Evolutionary conservation across 2,329 filamentous ascomycete genomes (phyloP).

Genomic region (Clarireedia homoeocarpa): DNA sequence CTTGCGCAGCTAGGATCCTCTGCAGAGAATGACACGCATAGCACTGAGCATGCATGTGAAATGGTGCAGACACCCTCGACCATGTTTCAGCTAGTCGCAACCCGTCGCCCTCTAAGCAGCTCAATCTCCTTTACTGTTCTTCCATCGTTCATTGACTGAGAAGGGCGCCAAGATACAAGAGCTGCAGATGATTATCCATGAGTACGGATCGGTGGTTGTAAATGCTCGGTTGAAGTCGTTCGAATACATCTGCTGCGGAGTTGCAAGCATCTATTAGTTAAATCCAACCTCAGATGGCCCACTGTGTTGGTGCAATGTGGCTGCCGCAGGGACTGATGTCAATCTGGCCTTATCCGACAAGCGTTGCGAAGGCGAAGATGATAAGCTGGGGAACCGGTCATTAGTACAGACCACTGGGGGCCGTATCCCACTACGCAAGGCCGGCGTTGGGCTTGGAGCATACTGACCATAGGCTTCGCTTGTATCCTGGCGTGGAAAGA

Average conservation of each 20-base stretch:
- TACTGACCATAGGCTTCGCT: too few relatives aligned
- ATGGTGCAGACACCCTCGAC: slow-evolving; percentile 44
- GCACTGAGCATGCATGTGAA: slow-evolving; percentile 69
- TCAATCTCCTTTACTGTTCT: slow-evolving; percentile 61
- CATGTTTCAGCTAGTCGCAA: too few relatives aligned
- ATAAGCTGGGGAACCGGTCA: slow-evolving; percentile 60
- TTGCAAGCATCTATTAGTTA: slow-evolving; percentile 37
- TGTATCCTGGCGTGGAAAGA: too few relatives aligned
- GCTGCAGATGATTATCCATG: too few relatives aligned
- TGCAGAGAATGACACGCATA: slow-evolving; percentile 58
- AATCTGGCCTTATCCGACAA: slow-evolving; percentile 78
- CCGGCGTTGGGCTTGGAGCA: too few relatives aligned
- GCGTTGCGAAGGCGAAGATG: slow-evolving; percentile 51
- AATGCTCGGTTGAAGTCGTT: too few relatives aligned
- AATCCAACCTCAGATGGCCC: not conserved
- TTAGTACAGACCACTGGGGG: slow-evolving; percentile 37
- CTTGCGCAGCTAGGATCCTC: slow-evolving; percentile 42
- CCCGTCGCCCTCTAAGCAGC: slow-evolving; percentile 63
- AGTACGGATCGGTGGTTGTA: too few relatives aligned
- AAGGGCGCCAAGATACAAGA: too few relatives aligned
- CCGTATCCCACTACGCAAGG: too few relatives aligned
- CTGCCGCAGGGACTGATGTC: slow-evolving; percentile 62
- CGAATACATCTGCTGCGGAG: slow-evolving; percentile 62
- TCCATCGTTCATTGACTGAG: too few relatives aligned
- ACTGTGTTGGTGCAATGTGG: not conserved